phyloP scores from a whole-genome alignment of 2,329 filamentous ascomycete genomes.

The Pyrenophora tritici-repentis region DNA sequence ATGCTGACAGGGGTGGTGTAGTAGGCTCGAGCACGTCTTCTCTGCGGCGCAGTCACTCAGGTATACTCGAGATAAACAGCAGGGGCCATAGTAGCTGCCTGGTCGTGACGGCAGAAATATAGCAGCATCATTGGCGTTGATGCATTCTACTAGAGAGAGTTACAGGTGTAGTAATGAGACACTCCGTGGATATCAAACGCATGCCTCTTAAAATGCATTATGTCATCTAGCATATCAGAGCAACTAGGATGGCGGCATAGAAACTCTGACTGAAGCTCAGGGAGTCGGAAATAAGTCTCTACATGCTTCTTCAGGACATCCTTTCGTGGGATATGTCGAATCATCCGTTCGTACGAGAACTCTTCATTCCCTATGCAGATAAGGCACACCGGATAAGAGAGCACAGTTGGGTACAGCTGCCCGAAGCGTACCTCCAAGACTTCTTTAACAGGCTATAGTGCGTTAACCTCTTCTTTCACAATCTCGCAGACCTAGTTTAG shows the following conservation, averaged over 20 bases:
- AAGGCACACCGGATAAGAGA: constrained; percentile 17
- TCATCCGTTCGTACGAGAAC: constrained; percentile 14
- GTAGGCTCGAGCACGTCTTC: too few species aligned
- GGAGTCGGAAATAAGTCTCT: constrained; percentile 17
- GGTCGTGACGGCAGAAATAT: too few species aligned
- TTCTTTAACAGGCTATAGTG: constrained; percentile 3
- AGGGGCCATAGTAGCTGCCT: too few species aligned
- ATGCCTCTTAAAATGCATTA: constrained; percentile 25
- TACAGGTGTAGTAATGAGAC: constrained; percentile 11
- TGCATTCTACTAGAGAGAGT: too few species aligned
- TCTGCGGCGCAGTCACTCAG: too few species aligned
- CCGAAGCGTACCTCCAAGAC: constrained; percentile 1
- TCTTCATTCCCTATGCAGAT: constrained; percentile 22
- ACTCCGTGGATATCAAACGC: too few species aligned
- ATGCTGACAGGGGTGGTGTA: too few species aligned
- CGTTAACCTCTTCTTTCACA: constrained; percentile 11
- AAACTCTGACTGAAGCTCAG: constrained; percentile 19
- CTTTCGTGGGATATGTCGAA: constrained; percentile 15
- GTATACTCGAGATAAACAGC: too few species aligned
- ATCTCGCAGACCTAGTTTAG: constrained; percentile 2
- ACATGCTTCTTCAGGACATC: constrained; percentile 23
- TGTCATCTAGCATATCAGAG: constrained; percentile 9
- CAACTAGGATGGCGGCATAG: constrained; percentile 16
- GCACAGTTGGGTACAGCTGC: constrained; percentile 9
- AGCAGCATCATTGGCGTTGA: too few species aligned